These are phyloP conservation scores for Mortierella sp. DNA, from an alignment of 371 early-diverging fungal genomes.

Conservation along the genomic window DNA sequence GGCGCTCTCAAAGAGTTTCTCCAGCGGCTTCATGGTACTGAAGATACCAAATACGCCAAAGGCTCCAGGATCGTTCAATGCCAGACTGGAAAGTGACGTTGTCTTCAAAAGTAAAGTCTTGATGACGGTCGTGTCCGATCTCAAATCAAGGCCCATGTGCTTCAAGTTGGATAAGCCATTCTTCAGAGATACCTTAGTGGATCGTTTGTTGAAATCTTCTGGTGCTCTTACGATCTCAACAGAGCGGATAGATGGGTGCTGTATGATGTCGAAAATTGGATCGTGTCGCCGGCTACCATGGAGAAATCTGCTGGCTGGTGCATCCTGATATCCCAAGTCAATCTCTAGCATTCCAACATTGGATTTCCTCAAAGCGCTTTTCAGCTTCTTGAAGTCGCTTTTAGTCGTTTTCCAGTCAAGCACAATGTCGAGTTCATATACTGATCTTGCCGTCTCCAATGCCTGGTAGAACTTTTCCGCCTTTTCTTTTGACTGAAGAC, in stretches of 20 bases:
- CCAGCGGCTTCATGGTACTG: too few species aligned
- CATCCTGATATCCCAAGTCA: neutral
- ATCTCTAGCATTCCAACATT: neutral
- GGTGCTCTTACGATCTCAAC: neutral
- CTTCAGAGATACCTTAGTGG: neutral
- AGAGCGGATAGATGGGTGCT: constrained; percentile 6
- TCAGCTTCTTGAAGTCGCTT: neutral
- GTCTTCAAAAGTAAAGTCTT: too few species aligned
- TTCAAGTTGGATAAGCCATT: neutral
- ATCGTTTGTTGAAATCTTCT: neutral
- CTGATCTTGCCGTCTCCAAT: neutral
- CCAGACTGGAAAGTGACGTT: too few species aligned
- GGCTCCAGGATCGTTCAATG: too few species aligned
- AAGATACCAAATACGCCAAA: too few species aligned
- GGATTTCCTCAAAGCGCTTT: too few species aligned
- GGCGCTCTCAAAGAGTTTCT: too few species aligned
- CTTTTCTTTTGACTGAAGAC: neutral
- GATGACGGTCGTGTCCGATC: neutral
- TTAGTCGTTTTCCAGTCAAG: neutral
- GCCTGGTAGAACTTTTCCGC: neutral
- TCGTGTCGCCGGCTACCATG: neutral
- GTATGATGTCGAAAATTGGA: constrained; percentile 12
- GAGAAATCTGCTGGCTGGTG: neutral
- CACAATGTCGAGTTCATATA: neutral
- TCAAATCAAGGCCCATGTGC: neutral